Base-by-base conservation (phyloP, 2,329 filamentous ascomycete genomes). In the Penicillium sp. region DNA sequence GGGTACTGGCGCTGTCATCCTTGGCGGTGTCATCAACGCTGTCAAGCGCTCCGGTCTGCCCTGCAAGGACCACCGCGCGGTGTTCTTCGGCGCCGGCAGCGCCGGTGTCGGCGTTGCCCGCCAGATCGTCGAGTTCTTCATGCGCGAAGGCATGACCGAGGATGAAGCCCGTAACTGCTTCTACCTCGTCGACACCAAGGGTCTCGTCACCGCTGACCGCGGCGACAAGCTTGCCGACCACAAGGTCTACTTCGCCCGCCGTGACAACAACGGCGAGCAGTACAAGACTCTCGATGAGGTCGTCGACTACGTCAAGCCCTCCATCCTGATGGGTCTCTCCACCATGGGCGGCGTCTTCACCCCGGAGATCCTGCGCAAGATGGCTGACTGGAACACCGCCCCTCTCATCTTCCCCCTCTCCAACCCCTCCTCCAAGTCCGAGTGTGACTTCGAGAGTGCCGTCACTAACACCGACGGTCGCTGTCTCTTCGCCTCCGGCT, bases 21-120 rank as follows among this genome's bases (percentile, higher is more conserved):
- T 97, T 54, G 93, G 85, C 62, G 93, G 93, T 67, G 82, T 89
- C 74, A 85, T 90, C 77, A 85, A 83, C 64, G 83, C 82, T 29
- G 91, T 96, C 59, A 93, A 93, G 78, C 85, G 91, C 60, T 95
- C 92, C 15, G 89, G 88, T 50, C 86, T 96, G 16, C 90, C 91
- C 29, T 79, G 92, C 50, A 89, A 91, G 76, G 91, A 97, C 70
- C 94, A 99, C 77, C 89, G 89, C 54, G 89, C 96, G 38, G 91
- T 97, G 65, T 99, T 99, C 81, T 89, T 97, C 77, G 94, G 94
- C 57, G 93, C 94, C 53, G 94, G 94, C 55, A 96, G 91, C 59
- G 94, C 94, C 36, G 94, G 94, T 80, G 92, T 96, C 45, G 94
- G 94, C 80, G 94, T 99, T 59, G 94, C 94, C 59, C 96, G 96